Base-by-base conservation (phyloP, 768 basidiomycete species). In the Clathrus columnatus region DNA sequence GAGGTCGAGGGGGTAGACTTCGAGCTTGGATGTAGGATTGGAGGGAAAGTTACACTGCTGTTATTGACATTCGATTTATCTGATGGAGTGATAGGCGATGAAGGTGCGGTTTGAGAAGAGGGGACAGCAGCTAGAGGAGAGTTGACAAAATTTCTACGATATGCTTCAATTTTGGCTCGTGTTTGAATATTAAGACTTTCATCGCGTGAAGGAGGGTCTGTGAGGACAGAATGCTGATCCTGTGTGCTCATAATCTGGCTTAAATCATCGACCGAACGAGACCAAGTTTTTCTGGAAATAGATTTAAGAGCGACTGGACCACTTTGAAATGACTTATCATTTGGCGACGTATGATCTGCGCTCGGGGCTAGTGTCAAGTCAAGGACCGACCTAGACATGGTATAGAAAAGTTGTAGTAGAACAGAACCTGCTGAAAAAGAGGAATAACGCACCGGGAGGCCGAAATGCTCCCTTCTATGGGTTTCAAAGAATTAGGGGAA, bases 241-340 rank as follows among this genome's bases (percentile, higher is more conserved):
- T 43, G 56, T 17, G 26, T 50, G 26, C 21, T 51, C 16, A 48
- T 20, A 29, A 45, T 28, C 16, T 26, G 17, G 7, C 48, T 45
- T n/a, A 91, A 75, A 65, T 91, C 88, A 64, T 91, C 88, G 20
- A 81, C 87, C 5, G 86, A 89, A 64, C 74, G 82, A 23, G 87
- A 88, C 88, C 88, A 91, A 11, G 76, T 77, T 65, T 81, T 84
- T 62, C 81, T 54, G 1, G 72, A 69, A 56, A 69, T 67, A 48
- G 69, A 64, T 64, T 42, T 49, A 72, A 55, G 67, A 57, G 27
- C 65, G 59, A 28, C 59, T 51, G 14, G 61, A 57, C 3, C 63
- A 60, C 18, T 65, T 59, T 44, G 56, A 54, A 30, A 55, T 58
- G 36, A 36, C 11, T n/a, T n/a, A 36, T 61, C 49, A 53, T 11